These are phyloP conservation scores for Skeletonema grethae DNA, from an alignment of 108 stramenopile species.

Conservation along the genomic window DNA sequence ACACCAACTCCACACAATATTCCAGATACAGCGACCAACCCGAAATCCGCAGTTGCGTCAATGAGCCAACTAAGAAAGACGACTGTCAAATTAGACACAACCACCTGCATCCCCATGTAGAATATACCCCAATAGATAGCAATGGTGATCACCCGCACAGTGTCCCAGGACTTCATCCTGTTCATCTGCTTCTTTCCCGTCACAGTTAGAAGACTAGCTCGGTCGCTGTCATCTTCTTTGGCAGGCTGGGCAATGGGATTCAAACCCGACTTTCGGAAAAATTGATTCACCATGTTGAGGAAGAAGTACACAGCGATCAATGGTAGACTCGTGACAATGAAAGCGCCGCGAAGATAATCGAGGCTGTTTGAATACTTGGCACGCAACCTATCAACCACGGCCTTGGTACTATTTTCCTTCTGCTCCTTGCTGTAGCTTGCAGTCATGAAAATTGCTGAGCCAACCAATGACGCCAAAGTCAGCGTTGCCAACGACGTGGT, in stretches of 20 bases:
- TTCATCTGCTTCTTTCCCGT: slow-evolving; percentile 39
- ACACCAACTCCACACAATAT: slow-evolving; percentile 56
- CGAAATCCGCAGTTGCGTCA: slow-evolving; percentile 44
- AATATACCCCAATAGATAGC: slow-evolving; percentile 58
- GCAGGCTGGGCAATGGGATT: slow-evolving; percentile 42
- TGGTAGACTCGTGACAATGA: slow-evolving; percentile 46
- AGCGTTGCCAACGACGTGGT: slow-evolving; percentile 43
- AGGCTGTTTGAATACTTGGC: slow-evolving; percentile 47
- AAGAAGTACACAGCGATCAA: slow-evolving; percentile 43
- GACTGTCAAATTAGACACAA: slow-evolving; percentile 59
- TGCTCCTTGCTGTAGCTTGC: slow-evolving; percentile 38
- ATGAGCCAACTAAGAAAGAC: slow-evolving; percentile 61
- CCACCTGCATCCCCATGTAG: slow-evolving; percentile 53
- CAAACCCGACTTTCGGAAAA: slow-evolving; percentile 38
- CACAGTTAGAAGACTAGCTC: slow-evolving; percentile 27
- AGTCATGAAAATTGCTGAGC: slow-evolving; percentile 41
- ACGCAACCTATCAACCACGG: slow-evolving; percentile 23
- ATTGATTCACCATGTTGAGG: slow-evolving; percentile 52
- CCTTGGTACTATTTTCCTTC: slow-evolving; percentile 22
- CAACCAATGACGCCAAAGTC: slow-evolving; percentile 52
- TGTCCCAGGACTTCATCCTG: slow-evolving; percentile 51
- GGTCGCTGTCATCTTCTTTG: slow-evolving; percentile 7
- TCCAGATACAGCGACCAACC: slow-evolving; percentile 43
- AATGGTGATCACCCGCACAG: slow-evolving; percentile 46
- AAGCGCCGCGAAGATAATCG: slow-evolving; percentile 49